Evolutionary conservation across 2,329 filamentous ascomycete species (phyloP).

Genomic region (Phialocephala sp.): DNA sequence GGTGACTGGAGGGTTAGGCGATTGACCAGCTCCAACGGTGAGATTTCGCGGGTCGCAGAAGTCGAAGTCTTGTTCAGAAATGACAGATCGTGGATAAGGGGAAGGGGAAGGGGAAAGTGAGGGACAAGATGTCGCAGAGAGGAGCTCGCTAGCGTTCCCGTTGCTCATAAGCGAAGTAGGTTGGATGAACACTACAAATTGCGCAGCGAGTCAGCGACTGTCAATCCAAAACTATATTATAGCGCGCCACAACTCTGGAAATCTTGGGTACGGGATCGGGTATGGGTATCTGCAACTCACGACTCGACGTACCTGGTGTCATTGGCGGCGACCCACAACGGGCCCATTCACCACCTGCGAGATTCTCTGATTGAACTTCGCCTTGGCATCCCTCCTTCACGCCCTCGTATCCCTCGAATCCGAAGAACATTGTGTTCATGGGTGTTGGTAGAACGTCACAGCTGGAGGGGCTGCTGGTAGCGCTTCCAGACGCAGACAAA

Average conservation of each 20-base stretch:
- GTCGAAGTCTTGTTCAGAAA: slow-evolving; percentile 73
- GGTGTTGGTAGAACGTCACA: slow-evolving; percentile 83
- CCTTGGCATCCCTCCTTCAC: slow-evolving; percentile 75
- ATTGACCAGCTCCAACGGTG: slow-evolving; percentile 66
- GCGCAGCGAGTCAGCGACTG: slow-evolving; percentile 26
- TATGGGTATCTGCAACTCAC: slow-evolving; percentile 4
- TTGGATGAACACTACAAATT: slow-evolving; percentile 65
- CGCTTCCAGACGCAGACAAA: slow-evolving; percentile 83
- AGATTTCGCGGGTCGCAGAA: slow-evolving; percentile 93
- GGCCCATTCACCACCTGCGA: slow-evolving; percentile 77
- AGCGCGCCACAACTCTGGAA: not conserved
- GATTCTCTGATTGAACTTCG: slow-evolving; percentile 73
- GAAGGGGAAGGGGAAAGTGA: slow-evolving; percentile 88
- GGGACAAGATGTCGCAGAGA: slow-evolving; percentile 76
- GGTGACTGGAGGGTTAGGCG: slow-evolving; percentile 46
- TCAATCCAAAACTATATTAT: slow-evolving; percentile 16
- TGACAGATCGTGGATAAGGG: slow-evolving; percentile 72
- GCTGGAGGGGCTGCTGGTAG: slow-evolving; percentile 82
- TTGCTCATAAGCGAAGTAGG: slow-evolving; percentile 68
- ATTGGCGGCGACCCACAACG: slow-evolving; percentile 81
- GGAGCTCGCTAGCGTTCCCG: slow-evolving; percentile 67
- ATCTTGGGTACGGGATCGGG: not conserved
- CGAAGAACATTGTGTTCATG: slow-evolving; percentile 78
- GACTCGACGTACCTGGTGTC: slow-evolving; percentile 80
- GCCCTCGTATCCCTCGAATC: slow-evolving; percentile 68